These are phyloP conservation scores for Ottelia alismoides DNA, from an alignment of 106 monocot genomes.

Conservation along the genomic window DNA sequence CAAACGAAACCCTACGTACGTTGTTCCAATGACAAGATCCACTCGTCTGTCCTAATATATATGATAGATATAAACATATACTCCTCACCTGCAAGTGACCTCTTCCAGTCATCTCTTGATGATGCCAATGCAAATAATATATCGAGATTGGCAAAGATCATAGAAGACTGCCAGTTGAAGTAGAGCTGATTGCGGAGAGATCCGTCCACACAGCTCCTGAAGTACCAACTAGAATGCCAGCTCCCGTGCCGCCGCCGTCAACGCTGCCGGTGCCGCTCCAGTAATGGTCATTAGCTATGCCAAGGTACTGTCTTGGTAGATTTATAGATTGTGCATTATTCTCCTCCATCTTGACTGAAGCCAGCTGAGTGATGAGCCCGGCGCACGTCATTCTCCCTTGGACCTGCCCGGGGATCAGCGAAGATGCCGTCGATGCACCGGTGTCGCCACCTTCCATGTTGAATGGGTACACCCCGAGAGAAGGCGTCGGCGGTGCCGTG, in stretches of 20 bases:
- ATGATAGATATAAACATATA: too few relatives aligned
- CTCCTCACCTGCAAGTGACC: too few relatives aligned
- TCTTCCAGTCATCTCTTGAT: too few relatives aligned
- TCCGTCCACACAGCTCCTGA: conserved; percentile 1
- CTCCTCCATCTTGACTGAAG: conserved; percentile 55
- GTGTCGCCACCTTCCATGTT: conserved; percentile 4
- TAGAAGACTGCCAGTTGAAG: conserved; percentile 19
- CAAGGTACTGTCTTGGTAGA: conserved; percentile 15
- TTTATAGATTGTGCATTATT: conserved; percentile 2
- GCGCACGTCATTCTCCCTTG: conserved; percentile 8
- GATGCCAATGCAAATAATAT: too few relatives aligned
- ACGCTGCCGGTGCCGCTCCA: conserved; percentile 3
- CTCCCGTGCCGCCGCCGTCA: neutral
- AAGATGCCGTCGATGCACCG: too few relatives aligned
- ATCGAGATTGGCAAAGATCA: too few relatives aligned
- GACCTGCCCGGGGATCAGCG: neutral
- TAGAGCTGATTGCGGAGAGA: conserved; percentile 26
- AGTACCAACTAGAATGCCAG: neutral
- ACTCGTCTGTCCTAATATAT: too few relatives aligned
- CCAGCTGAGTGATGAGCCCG: conserved; percentile 25
- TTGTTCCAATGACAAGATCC: too few relatives aligned
- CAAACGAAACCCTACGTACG: too few relatives aligned
- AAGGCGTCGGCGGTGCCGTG: neutral
- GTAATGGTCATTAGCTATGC: conserved; percentile 13
- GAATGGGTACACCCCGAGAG: conserved; percentile 13